phyloP scores from a whole-genome alignment of 2,329 filamentous ascomycete genomes.

The Aspergillus neotritici region DNA sequence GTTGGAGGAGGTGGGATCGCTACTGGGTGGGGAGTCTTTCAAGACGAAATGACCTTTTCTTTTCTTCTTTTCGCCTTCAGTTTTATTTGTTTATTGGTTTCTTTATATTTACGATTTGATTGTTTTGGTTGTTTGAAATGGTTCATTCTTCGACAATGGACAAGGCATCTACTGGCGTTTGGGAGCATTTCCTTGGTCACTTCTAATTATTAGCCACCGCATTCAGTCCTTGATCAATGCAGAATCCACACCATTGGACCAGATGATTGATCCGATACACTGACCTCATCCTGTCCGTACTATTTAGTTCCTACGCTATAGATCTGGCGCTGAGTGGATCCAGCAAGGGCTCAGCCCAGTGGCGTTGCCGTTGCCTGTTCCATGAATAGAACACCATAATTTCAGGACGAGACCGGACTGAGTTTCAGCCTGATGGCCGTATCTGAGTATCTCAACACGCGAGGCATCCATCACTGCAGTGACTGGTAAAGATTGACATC shows the following conservation, averaged over 20 bases:
- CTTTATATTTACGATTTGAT: not conserved
- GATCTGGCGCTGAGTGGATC: no score
- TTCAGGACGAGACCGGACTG: not conserved
- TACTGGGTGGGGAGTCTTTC: not conserved
- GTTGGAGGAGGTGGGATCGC: conserved; percentile 18
- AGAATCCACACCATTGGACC: no score
- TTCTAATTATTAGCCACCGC: not conserved
- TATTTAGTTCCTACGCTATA: no score
- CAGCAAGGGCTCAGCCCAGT: not conserved
- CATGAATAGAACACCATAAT: not conserved
- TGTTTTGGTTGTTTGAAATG: not conserved
- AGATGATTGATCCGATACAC: no score
- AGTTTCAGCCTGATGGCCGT: not conserved
- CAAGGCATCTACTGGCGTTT: conserved; percentile 39
- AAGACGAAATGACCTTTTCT: not conserved
- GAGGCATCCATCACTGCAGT: no score
- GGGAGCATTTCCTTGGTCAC: conserved; percentile 4
- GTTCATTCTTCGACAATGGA: not conserved
- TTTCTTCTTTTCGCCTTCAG: not conserved
- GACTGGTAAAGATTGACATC: not conserved
- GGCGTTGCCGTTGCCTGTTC: not conserved
- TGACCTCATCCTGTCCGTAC: no score
- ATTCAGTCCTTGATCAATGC: not conserved
- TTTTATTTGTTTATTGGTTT: conserved; percentile 5
- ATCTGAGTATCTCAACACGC: no score